Base-by-base conservation (phyloP, 768 basidiomycete species). In the Gautieria morchelliformis region DNA sequence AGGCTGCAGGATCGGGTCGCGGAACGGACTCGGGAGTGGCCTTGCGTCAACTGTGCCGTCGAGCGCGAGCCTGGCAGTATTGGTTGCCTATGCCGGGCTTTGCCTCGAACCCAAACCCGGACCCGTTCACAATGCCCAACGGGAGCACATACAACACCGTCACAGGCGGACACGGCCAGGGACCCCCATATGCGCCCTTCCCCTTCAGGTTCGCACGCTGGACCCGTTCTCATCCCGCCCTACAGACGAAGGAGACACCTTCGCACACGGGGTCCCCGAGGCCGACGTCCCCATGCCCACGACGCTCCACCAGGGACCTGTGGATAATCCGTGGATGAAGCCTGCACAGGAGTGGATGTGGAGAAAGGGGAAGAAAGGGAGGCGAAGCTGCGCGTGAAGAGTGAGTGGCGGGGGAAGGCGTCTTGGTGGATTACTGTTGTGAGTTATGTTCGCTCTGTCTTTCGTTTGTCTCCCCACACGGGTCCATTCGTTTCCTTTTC, bases 271-370 rank as follows among this genome's bases (percentile, higher is more conserved):
- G 24, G 2, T 11, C 2, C 48, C 11, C 48, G 10, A 27, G 45
- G 12, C n/a, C 27, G 27, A 27, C 27, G 27, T 37, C 35, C 35
- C 10, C 35, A 10, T 37, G 35, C 37, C 33, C 14, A 42, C 52
- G n/a, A 27, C 35, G 15, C 41, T 55, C n/a, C 41, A 46, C n/a
- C 19, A 3, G 1, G 42, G 53, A 7, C 27, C 8, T 7, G 45
- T 55, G 14, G 4, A 58, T 4, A 89, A 89, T 63, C 84, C 85
- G 0, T 88, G 87, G 87, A 63, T 74, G 1, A 61, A 69, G 3
- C n/a, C n/a, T 22, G 42, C 10, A 17, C 7, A 17, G 14, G n/a
- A 5, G 42, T 44, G 17, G 42, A 3, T 5, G 42, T 8, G 42
- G n/a, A 14, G 35, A 14, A 37, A 37, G 14, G 14, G 10, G 8